phyloP scores from a whole-genome alignment of 140 eudicot species.

The Cichorium intybus region DNA sequence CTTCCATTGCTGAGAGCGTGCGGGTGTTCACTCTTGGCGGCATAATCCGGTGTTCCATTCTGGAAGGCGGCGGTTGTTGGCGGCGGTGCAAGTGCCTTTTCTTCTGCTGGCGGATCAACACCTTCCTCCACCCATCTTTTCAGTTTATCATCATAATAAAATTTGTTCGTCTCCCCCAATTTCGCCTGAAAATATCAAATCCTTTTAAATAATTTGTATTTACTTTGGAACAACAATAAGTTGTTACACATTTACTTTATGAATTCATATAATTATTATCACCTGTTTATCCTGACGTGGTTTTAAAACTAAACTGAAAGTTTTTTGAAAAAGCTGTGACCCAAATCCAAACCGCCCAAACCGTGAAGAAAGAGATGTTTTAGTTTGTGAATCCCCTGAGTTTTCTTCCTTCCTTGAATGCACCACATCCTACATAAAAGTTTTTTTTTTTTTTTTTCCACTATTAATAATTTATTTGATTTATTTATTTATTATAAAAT shows the following conservation, averaged over 20 bases:
- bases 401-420: constrained; percentile 71
- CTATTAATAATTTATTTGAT: background rate
- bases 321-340: constrained; percentile 70
- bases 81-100: constrained; percentile 80
- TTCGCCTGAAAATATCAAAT: constrained; percentile 58
- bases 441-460: background rate
- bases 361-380: constrained; percentile 63
- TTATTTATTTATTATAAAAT: background rate
- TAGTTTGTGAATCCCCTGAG: constrained; percentile 47
- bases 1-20: constrained; percentile 50
- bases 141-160: constrained; percentile 82
- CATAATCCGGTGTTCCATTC: constrained; percentile 66
- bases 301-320: constrained; percentile 64
- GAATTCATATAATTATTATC: too few species aligned
- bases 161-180: constrained; percentile 81
- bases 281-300: constrained; percentile 92
- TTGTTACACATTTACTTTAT: too few species aligned
- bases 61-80: constrained; percentile 63
- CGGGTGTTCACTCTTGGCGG: constrained; percentile 51
- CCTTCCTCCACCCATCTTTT: constrained; percentile 99
- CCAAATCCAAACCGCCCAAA: constrained; percentile 86
- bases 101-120: constrained; percentile 76
- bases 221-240: too few species aligned
- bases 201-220: background rate
- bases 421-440: constrained; percentile 46